These are phyloP conservation scores for Xylaria arbuscula DNA, from an alignment of 2,329 filamentous ascomycete species.

Conservation along the genomic window DNA sequence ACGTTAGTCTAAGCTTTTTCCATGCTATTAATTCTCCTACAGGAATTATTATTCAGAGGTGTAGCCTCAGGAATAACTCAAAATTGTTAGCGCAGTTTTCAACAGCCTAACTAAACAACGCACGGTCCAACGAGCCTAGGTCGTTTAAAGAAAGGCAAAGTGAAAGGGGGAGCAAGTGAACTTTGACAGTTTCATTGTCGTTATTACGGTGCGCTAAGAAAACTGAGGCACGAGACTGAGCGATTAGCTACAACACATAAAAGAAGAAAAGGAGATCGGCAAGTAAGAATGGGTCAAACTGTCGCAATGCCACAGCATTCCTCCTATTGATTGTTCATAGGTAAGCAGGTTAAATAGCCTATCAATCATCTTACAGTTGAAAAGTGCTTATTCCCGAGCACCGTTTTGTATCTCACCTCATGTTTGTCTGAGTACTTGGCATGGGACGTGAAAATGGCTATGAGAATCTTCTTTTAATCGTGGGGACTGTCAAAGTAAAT, in stretches of 20 bases:
- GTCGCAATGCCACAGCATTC: not conserved
- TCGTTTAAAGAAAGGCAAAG: not conserved
- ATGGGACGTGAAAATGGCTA: no score
- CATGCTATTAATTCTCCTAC: not conserved
- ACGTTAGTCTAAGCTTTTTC: not conserved
- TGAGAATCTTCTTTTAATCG: no score
- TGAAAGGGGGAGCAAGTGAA: not conserved
- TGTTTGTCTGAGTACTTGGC: no score
- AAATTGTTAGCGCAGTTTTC: not conserved
- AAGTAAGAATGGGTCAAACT: not conserved
- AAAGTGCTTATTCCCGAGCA: no score
- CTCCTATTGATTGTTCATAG: not conserved
- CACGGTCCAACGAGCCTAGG: not conserved
- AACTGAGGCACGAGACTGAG: not conserved
- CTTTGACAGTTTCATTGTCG: not conserved
- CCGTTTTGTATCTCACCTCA: no score
- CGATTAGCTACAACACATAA: no score
- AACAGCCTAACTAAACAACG: not conserved
- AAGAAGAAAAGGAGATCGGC: no score
- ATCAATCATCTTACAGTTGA: not conserved
- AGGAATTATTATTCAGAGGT: not conserved
- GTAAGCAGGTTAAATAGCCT: not conserved
- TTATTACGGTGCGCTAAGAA: not conserved
- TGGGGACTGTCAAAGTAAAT: no score
- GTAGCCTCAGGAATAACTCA: no score